Evolutionary conservation across 768 basidiomycete species (phyloP), one percentile per base, ranked within the genome.

Genomic region (Calocera cornea): DNA sequence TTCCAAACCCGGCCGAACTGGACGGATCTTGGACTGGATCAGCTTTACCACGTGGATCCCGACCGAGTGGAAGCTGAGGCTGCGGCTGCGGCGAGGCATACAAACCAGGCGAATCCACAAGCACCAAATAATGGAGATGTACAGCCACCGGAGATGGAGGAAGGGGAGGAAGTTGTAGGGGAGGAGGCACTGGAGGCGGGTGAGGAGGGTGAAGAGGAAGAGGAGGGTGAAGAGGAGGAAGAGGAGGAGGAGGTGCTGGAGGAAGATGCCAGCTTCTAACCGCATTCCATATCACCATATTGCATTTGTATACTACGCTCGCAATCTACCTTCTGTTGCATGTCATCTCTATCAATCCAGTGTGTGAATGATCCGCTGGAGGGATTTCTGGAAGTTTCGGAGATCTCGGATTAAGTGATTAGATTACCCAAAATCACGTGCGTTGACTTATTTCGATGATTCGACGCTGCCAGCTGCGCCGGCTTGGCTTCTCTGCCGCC

Each of bases 361-460:
- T n/a, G n/a, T n/a, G n/a, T n/a, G n/a, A n/a, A n/a, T n/a, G n/a
- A n/a, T 19, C 19, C 24, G 44, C 44, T 47, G 8, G 19, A 14
- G 7, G 44, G 19, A 47, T 24, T 47, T 31, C 22, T 33, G 2
- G 54, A 33, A 33, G 8, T 60, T 29, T 60, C 54, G 54, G 54
- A 60, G 54, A 60, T 60, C 19, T 60, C 54, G 54, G 54, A 60
- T 31, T 60, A 60, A 60, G 14, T 60, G 54, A 60, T 60, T 29
- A 60, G 54, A 60, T 60, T 60, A 60, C 31, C 24, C 54, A 29
- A 5, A 29, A 60, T 60, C 54, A 60, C 54, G 54, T 60, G 54
- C 31, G 19, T 60, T 60, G 54, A 60, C 31, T 60, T 60, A 12
- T 60, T 60, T 60, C 54, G 27, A 33, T 16, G 27, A 60, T 60